Conservation (phyloP, 306 rosid genomes). For the Canavalia gladiata region DNA sequence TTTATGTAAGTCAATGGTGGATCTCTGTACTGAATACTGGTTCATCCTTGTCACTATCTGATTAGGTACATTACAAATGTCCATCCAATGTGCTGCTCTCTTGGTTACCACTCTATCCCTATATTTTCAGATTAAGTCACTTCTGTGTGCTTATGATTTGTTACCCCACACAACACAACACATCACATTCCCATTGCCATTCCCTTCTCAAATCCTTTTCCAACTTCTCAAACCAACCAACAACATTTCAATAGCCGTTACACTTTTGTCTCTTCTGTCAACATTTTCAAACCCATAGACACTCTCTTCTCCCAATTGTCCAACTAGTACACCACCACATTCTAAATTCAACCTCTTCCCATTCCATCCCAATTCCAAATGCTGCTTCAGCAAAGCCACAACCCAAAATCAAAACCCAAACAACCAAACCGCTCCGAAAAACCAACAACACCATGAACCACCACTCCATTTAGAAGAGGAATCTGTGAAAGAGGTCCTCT, state of each 20-base stretch:
- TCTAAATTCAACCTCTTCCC: conserved; percentile 41
- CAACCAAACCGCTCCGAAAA: conserved; percentile 28
- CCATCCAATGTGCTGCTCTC: no score
- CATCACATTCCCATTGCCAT: not conserved
- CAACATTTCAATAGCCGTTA: conserved; percentile 61
- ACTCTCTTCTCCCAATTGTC: conserved; percentile 25
- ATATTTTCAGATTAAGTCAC: no score
- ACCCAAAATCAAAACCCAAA: conserved; percentile 46
- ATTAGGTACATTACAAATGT: no score
- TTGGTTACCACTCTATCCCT: no score
- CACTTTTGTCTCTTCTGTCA: conserved; percentile 42
- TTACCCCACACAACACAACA: no score
- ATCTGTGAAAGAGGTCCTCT: conserved; percentile 88
- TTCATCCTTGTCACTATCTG: no score
- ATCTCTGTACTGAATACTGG: no score
- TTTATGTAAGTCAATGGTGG: no score
- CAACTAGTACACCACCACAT: not conserved
- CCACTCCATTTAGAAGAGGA: conserved; percentile 67
- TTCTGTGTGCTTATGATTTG: no score
- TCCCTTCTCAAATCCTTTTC: not conserved
- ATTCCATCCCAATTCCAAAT: conserved; percentile 51
- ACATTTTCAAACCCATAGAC: conserved; percentile 47
- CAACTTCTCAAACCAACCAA: conserved; percentile 21
- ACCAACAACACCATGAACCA: conserved; percentile 39
- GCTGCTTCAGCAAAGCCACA: conserved; percentile 73